Base-by-base conservation (phyloP, 1,284 basidiomycete genomes). In the Ustilago tritici region DNA sequence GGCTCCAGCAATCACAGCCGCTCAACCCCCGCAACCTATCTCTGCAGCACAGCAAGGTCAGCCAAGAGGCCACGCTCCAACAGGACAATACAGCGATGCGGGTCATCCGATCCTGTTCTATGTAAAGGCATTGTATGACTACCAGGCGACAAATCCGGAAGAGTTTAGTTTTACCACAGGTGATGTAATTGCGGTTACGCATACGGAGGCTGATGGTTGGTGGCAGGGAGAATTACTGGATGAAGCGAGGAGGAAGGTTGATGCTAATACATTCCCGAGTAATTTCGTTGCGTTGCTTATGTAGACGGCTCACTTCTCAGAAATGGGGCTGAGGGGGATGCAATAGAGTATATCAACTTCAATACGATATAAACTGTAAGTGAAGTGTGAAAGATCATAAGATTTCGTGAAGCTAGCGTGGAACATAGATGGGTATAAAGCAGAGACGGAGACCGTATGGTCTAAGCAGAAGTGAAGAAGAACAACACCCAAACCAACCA, bases 151-250 rank as follows among this genome's bases (percentile, higher is more conserved):
- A 19, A 93, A 93, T 70, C 91, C 92, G 4, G 92, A 94, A 85
- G 94, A 95, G 86, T 86, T 87, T 93, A 95, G 86, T 86, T 95
- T 96, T 90, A 93, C 94, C 82, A 89, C 91, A 28, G 93, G 92
- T 6, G 95, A 96, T 86, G 92, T 96, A 73, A 95, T 97, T 81
- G 95, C 94, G 10, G 94, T 96, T 4, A 95, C 93, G 2, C 90
- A 91, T 50, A 95, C 93, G 15, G 94, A 94, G 12, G 93, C 95
- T 75, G 95, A 97, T 81, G 94, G 94, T 1, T 96, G 95, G 95
- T 96, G 94, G 95, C 92, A 91, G 61, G 93, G 93, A 17, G 84
- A 88, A 78, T 86, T 96, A 66, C 87, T 96, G 50, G 95, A 97
- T 82, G 95, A 96, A 84, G 90, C 90, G 38, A 89, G 95, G 75